Base-by-base conservation (phyloP, 495 filamentous ascomycete genomes). In the Chaetomium tenue region DNA sequence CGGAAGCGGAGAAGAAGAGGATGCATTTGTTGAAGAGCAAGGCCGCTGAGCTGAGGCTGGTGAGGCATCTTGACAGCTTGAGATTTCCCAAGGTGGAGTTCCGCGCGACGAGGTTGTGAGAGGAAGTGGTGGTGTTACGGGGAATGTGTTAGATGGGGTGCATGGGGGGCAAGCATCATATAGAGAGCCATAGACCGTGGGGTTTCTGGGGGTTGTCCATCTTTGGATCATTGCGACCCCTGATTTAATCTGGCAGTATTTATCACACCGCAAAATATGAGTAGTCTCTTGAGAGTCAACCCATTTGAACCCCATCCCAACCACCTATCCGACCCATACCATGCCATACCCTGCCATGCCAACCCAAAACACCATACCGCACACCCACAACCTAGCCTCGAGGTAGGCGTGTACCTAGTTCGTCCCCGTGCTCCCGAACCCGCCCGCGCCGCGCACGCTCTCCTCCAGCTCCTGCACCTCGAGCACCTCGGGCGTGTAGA, bases 401-500 rank as follows among this genome's bases (percentile, higher is more conserved):
- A n/a, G n/a, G n/a, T n/a, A n/a, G n/a, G n/a, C n/a, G n/a, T n/a
- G n/a, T n/a, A 37, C 4, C n/a, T 16, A 63, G 20, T 75, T 72
- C 84, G 77, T 65, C 80, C 73, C 94, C 16, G 94, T 98, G 70
- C 92, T 97, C 39, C 94, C 94, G 71, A 98, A 98, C 11, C 94
- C 94, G 20, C 92, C 93, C 0, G 86, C 91, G 25, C 94, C 94
- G 56, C 94, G 80, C 23, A 93, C 89, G 70, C 91, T 97, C 83
- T 91, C 91, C 72, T 94, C 91, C 64, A 98, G 76, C 78, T 92
- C 85, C 76, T 89, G 82, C 11, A 97, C 94, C 69, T 94, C 92
- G 57, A 88, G 71, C 23, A 98, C 90, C 46, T 96, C 91, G 9
- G 94, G 93, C 42, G 92, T 97, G 67, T 87, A 90, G 64, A 98